Evolutionary conservation across 2,329 filamentous ascomycete genomes (phyloP).

Genomic region (Stemphylium beticola): DNA sequence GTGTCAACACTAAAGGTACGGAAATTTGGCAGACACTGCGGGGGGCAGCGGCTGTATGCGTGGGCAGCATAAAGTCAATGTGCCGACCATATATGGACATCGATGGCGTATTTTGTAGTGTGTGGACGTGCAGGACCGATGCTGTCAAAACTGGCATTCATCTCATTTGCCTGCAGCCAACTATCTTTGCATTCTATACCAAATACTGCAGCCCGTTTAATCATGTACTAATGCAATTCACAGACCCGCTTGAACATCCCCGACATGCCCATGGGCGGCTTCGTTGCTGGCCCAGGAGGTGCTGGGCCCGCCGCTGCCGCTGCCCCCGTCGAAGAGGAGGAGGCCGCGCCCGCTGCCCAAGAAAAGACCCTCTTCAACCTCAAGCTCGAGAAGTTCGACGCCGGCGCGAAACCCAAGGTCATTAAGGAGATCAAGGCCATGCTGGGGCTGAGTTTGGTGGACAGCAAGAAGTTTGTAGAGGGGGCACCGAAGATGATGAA

Average conservation of each 20-base stretch:
- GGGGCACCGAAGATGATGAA: conserved; percentile 98
- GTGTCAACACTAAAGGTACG: conserved; percentile 92
- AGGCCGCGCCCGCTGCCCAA: conserved; percentile 84
- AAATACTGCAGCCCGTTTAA: not conserved
- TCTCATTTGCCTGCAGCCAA: no score
- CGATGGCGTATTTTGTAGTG: no score
- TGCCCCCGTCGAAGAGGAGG: conserved; percentile 74
- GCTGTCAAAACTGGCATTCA: no score
- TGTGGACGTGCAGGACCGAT: no score
- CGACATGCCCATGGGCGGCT: conserved; percentile 93
- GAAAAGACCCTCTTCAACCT: conserved; percentile 98
- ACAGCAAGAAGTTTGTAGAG: conserved; percentile 99
- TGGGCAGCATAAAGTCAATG: not conserved
- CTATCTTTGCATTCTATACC: not conserved
- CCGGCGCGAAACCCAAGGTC: conserved; percentile 91
- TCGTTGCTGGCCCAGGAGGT: conserved; percentile 68
- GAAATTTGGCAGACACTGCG: not conserved
- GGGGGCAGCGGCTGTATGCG: not conserved
- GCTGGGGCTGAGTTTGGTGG: conserved; percentile 92
- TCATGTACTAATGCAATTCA: conserved; percentile 6
- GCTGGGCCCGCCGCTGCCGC: conserved; percentile 65
- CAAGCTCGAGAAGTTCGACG: conserved; percentile 90
- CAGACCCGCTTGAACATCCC: conserved; percentile 96
- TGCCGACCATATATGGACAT: not conserved
- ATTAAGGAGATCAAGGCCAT: conserved; percentile 99